These are phyloP conservation scores for Chaetomium cochliodes DNA, from an alignment of 495 filamentous ascomycete genomes.

Conservation along the genomic window DNA sequence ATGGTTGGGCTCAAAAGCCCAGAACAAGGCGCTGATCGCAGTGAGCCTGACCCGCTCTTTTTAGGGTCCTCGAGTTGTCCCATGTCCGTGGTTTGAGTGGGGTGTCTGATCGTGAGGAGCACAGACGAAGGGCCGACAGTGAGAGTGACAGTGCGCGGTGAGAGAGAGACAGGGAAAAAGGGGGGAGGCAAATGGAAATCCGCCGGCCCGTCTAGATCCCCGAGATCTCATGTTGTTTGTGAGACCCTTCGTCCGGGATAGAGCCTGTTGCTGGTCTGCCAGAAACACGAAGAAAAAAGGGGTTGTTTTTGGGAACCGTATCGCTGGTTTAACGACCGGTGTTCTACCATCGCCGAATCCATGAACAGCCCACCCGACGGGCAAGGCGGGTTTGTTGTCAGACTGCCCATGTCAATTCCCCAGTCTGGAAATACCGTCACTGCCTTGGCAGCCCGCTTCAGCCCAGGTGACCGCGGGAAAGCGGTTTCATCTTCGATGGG, in stretches of 20 bases:
- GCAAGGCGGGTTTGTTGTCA: not conserved
- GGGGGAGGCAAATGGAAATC: not conserved
- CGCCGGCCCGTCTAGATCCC: not conserved
- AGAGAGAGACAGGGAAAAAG: not conserved
- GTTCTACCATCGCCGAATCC: no score
- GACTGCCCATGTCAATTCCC: not conserved
- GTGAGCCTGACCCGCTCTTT: constrained; percentile 7
- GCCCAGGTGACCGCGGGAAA: constrained; percentile 4
- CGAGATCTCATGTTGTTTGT: not conserved
- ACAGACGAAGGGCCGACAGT: constrained; percentile 3
- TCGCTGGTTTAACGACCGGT: no score
- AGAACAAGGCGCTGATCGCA: not conserved
- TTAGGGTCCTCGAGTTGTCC: constrained; percentile 10
- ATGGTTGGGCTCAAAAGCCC: not conserved
- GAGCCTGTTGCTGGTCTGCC: no score
- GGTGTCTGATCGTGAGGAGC: not conserved
- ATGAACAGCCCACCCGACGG: no score
- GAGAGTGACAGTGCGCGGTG: not conserved
- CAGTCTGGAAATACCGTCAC: not conserved
- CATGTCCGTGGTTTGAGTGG: constrained; percentile 7
- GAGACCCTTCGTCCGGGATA: no score
- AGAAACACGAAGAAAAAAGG: no score
- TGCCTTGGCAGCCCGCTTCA: constrained; percentile 2
- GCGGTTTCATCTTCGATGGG: constrained; percentile 6
- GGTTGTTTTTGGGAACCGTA: no score